Percentiles rank a stretch among this genome's conserved stretches.
Conservation (phyloP, 768 basidiomycete species). For the Lepiota brunneoincarnata region DNA sequence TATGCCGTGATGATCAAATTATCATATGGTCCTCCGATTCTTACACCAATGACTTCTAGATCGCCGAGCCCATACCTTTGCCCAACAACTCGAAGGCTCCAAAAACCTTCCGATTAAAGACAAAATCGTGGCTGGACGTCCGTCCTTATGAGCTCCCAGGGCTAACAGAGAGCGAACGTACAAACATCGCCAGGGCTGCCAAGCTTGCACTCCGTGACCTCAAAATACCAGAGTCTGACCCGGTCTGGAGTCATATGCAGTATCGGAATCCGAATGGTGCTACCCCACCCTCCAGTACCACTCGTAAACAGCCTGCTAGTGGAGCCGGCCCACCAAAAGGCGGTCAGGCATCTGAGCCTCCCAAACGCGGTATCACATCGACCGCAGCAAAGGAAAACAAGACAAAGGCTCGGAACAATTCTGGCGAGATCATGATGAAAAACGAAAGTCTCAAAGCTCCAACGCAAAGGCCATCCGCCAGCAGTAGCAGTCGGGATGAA, state of each 20-base stretch:
- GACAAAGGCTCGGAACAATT: conserved; percentile 38
- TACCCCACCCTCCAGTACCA: not conserved
- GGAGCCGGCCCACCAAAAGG: conserved; percentile 4
- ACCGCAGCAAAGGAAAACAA: conserved; percentile 48
- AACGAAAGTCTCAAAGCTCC: conserved; percentile 41
- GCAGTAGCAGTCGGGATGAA: conserved; percentile 17
- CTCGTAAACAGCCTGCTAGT: not conserved
- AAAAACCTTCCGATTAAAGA: conserved; percentile 52
- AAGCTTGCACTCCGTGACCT: conserved; percentile 45
- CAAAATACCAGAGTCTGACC: conserved; percentile 57
- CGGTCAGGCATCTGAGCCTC: conserved; percentile 11
- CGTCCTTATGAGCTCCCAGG: conserved; percentile 63
- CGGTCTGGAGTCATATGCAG: conserved; percentile 57
- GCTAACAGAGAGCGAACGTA: conserved; percentile 46
- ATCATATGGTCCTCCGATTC: not conserved
- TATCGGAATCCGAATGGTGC: conserved; percentile 20
- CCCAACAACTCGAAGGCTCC: conserved; percentile 32
- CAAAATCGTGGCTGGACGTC: conserved; percentile 62
- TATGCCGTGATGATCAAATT: conserved; percentile 18
- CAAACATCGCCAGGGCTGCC: conserved; percentile 49
- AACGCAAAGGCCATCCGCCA: conserved; percentile 13
- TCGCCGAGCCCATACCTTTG: conserved; percentile 43
- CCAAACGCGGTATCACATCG: conserved; percentile 46
- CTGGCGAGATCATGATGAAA: conserved; percentile 41
- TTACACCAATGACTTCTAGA: conserved; percentile 29